These are phyloP conservation scores for Penicillium daleae DNA, from an alignment of 495 filamentous ascomycete genomes.

Conservation along the genomic window DNA sequence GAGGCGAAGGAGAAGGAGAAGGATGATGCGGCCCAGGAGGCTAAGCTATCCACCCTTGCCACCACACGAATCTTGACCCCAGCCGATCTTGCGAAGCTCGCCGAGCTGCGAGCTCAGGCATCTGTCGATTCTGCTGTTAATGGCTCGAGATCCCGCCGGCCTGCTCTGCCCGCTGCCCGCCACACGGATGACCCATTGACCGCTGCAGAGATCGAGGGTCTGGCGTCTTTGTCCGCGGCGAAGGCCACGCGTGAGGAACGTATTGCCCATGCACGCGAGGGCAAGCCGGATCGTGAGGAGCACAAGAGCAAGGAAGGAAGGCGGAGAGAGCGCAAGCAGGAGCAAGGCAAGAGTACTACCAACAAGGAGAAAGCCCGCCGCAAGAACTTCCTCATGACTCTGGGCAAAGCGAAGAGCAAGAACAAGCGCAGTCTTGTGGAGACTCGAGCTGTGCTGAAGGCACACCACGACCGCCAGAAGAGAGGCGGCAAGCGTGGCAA, in stretches of 20 bases:
- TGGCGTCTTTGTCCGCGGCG: conserved; percentile 66
- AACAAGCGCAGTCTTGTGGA: conserved; percentile 89
- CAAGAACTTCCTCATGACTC: conserved; percentile 98
- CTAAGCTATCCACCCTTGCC: conserved; percentile 67
- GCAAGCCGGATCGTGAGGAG: conserved; percentile 70
- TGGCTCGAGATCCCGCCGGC: conserved; percentile 45
- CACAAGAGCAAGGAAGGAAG: conserved; percentile 82
- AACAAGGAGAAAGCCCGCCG: conserved; percentile 95
- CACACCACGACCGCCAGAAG: conserved; percentile 81
- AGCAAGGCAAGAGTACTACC: conserved; percentile 89
- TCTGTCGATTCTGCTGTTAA: conserved; percentile 65
- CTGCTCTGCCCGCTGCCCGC: conserved; percentile 48
- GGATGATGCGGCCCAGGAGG: conserved; percentile 31
- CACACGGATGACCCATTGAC: conserved; percentile 85
- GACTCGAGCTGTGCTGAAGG: conserved; percentile 74
- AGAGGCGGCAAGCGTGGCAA: conserved; percentile 84
- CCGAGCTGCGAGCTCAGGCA: conserved; percentile 78
- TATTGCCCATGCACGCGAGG: conserved; percentile 75
- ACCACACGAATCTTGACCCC: conserved; percentile 89
- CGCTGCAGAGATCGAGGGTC: conserved; percentile 80
- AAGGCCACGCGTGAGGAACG: conserved; percentile 81
- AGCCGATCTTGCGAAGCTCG: conserved; percentile 87
- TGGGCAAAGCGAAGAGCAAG: conserved; percentile 91
- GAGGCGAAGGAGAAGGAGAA: conserved; percentile 24
- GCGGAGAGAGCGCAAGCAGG: conserved; percentile 80